A percentile compares a stretch with the other conserved stretches of the same genome.
Conservation (phyloP, 106 monocot genomes). For the Narthecium ossifragum region DNA sequence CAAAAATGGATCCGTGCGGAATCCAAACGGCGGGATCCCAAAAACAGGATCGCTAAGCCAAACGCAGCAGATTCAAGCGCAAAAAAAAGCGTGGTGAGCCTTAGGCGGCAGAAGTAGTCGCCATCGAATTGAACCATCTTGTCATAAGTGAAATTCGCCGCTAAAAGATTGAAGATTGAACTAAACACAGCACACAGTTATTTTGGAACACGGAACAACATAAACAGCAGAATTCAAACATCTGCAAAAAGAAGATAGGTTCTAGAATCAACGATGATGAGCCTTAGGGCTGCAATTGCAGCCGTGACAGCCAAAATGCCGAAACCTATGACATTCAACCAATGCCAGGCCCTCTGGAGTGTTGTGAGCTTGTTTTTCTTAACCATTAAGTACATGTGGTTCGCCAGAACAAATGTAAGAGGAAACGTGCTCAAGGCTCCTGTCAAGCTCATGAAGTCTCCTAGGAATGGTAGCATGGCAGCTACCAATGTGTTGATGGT, state of each 20-base stretch:
- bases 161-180: too few relatives aligned
- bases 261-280: conserved; percentile 61
- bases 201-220: too few relatives aligned
- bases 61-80: too few relatives aligned
- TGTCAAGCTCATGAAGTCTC: conserved; percentile 95
- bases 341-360: conserved; percentile 64
- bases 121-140: too few relatives aligned
- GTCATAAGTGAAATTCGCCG: too few relatives aligned
- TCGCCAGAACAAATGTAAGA: conserved; percentile 88
- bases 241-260: conserved; percentile 84
- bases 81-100: too few relatives aligned
- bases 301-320: conserved; percentile 47
- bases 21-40: too few relatives aligned
- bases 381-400: conserved; percentile 82
- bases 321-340: conserved; percentile 75
- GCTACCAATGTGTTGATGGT: conserved; percentile 74
- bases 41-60: too few relatives aligned
- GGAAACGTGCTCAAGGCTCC: conserved; percentile 91
- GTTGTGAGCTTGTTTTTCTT: conserved; percentile 49
- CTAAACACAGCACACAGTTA: too few relatives aligned
- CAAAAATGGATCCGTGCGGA: too few relatives aligned
- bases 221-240: conserved; percentile 17
- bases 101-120: too few relatives aligned
- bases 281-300: conserved; percentile 53
- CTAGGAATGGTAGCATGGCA: conserved; percentile 80